Conservation (phyloP, 768 basidiomycete genomes). For the Amanita exitialis region DNA sequence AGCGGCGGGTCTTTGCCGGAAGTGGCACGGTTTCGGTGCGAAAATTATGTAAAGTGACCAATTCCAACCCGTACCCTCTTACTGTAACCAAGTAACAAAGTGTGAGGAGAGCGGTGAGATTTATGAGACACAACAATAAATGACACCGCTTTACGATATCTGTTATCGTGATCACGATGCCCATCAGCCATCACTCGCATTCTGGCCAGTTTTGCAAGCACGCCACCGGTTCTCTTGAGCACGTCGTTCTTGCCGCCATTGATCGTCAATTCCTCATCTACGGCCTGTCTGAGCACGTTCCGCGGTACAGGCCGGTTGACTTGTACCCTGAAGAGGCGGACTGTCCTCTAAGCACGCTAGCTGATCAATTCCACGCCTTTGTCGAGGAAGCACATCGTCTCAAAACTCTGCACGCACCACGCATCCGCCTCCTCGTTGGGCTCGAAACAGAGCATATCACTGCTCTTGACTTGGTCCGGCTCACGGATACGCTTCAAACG, state of each 20-base stretch:
- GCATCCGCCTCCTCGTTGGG: conserved; percentile 76
- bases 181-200: conserved; percentile 81
- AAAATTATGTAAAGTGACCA: no score
- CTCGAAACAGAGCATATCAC: conserved; percentile 91
- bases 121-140: no score
- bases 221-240: conserved; percentile 70
- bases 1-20: no score
- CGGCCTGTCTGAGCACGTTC: conserved; percentile 89
- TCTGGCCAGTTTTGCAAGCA: conserved; percentile 94
- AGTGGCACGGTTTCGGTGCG: no score
- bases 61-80: no score
- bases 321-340: conserved; percentile 94
- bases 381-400: conserved; percentile 73
- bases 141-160: no score
- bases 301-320: conserved; percentile 72
- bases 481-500: conserved; percentile 40
- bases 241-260: conserved; percentile 77
- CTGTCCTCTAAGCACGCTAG: conserved; percentile 35
- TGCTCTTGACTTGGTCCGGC: conserved; percentile 44
- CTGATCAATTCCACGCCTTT: conserved; percentile 61
- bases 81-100: no score
- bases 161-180: no score
- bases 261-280: conserved; percentile 68
- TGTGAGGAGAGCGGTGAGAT: no score
- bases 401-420: conserved; percentile 45